Conservation (phyloP, 2,329 filamentous ascomycete species). For the Blastomyces gilchristii region DNA sequence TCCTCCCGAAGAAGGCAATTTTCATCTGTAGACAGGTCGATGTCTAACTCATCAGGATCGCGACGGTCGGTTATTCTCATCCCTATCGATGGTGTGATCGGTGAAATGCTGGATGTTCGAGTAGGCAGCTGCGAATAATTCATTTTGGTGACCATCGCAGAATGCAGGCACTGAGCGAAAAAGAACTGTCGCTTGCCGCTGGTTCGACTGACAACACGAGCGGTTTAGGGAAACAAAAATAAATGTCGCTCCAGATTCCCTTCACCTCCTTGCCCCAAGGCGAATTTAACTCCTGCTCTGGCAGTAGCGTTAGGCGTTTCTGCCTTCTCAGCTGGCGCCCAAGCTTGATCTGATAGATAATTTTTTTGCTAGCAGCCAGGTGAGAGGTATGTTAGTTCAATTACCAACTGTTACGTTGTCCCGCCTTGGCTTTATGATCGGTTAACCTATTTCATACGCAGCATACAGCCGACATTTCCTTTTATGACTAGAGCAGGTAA, state of each 20-base stretch:
- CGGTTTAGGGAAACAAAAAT: not conserved
- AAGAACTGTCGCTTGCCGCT: not conserved
- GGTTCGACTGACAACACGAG: not conserved
- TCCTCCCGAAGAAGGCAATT: conserved; percentile 15
- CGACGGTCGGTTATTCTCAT: not conserved
- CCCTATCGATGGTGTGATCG: not conserved
- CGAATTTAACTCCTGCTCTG: not conserved
- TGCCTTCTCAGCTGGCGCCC: not conserved
- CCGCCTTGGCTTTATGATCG: not conserved
- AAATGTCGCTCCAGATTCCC: not conserved
- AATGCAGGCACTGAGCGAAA: not conserved
- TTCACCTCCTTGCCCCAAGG: not conserved
- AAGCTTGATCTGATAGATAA: not conserved
- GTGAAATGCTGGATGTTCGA: conserved; percentile 1
- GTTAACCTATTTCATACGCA: conserved; percentile 1
- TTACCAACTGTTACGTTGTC: not conserved
- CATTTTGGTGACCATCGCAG: not conserved
- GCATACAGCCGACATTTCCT: not conserved
- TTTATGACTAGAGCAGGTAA: not conserved
- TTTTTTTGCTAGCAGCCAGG: not conserved
- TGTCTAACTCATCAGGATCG: conserved; percentile 5
- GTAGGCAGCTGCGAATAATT: not conserved
- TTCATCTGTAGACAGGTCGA: conserved; percentile 13
- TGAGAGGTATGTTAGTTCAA: not conserved
- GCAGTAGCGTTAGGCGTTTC: not conserved